Evolutionary conservation across 768 basidiomycete species (phyloP), one percentile per base, ranked within the genome.

Genomic region (Tulasnella sp.): DNA sequence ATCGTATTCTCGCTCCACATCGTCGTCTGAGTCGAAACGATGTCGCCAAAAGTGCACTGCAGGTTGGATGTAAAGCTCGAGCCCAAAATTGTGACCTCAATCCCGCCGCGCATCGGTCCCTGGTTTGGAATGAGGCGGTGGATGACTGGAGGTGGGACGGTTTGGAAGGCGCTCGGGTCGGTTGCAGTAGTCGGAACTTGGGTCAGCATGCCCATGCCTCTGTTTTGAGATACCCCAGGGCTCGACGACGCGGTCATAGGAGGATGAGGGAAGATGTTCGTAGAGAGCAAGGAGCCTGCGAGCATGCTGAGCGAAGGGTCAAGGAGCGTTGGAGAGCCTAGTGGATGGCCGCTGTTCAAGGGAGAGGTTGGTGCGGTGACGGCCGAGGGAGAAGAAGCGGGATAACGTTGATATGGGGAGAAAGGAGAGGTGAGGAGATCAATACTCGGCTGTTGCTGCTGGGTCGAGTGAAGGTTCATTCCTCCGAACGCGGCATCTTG

Each of bases 1-100:
- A 98, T 89, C 18, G 96, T 95, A 82, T 94, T 97, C 77, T 95
- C 93, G 83, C 94, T 94, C 94, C 95, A 98, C 56, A 93, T 88
- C 82, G 94, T 93, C 0, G 95, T 97, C 14, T 93, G 93, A 79
- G 92, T 93, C 12, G 97, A 92, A 18, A 89, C 84, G 14, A 91
- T 88, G 82, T 93, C 94, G 36, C 97, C 97, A 85, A 99, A 99
- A 2, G 95, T 87, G 82, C 95, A 94, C 76, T 93, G 91, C 77
- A 85, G 83, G 39, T 85, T 86, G 10, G 83, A 84, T 8, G 83
- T 76, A 86, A 99, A 98, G 84, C 96, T 94, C 76, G 93, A 91
- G 12, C 98, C 98, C 9, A 98, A 89, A 24, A 99, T 87, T 1
- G 97, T 99, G 44, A 99, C 93, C 85, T 98, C 96, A 82, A 95